Evolutionary conservation across 306 rosid genomes (phyloP), one percentile per base, ranked within the genome.

Genomic region (Cucurbita maxima): DNA sequence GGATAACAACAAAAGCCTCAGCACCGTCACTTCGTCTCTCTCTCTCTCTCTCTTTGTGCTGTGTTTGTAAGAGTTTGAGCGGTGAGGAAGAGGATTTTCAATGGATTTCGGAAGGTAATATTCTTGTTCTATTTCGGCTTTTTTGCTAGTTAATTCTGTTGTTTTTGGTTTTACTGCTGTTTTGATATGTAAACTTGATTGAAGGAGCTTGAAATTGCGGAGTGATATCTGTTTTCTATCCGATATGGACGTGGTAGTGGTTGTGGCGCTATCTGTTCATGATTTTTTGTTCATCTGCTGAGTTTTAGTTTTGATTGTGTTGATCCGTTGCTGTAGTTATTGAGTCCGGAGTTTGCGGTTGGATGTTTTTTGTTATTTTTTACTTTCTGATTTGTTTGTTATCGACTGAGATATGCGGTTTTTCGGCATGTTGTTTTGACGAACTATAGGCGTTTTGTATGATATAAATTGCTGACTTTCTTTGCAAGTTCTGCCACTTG

Each of bases 1-100:
- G 74, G 74, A 67, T 67, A 67, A 67, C 56, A 67, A 67, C 73
- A 67, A 67, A 67, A 67, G 41, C 56, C 13, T 67, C 56, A 14
- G 56, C 73, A 67, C 73, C 73, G 73, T 64, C 71, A 64, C 71
- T 64, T 64, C 71, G 19, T 30, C 8, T 50, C 5, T 62, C 50
- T 62, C 70, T 66, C 72, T 16, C 11, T 61, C 69, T 7, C 25
- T 25, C 25, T 7, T 16, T 36, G 10, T 61, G 41, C 71, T 41
- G 71, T 18, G 11, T 7, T 62, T 30, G n/a, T n/a, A 25, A 45
- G 19, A 45, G 40, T 22, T 67, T 67, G 55, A 20, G 56, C 15
- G 58, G 74, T 25, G 74, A 69, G 40, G 36, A 22, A 48, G 56
- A 45, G 8, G 73, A 44, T 2, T 51, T 69, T 16, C 56, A 67